Evolutionary conservation across 2,329 filamentous ascomycete genomes (phyloP).

Genomic region (Trichoderma koningii): DNA sequence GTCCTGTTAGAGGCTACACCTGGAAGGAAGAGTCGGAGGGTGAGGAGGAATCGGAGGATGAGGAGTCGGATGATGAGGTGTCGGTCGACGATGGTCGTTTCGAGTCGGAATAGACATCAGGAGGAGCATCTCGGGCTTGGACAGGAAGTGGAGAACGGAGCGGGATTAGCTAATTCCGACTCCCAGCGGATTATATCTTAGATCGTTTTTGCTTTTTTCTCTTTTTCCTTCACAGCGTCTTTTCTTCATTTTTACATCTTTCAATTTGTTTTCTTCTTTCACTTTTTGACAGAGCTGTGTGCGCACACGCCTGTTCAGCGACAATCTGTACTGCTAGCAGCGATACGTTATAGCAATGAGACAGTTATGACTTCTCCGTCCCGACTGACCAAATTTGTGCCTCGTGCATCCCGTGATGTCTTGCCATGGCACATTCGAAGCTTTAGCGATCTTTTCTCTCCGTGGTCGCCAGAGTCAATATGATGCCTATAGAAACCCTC

Average conservation of each 20-base stretch:
- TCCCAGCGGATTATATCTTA: neutral
- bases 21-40: no score
- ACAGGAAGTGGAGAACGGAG: neutral
- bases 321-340: neutral
- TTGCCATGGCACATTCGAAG: slow-evolving; percentile 80
- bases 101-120: neutral
- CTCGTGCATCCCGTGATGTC: slow-evolving; percentile 15
- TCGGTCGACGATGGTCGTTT: neutral
- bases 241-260: neutral
- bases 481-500: slow-evolving; percentile 76
- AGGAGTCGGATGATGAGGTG: no score
- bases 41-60: no score
- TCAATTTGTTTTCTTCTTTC: neutral
- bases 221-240: neutral
- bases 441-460: slow-evolving; percentile 67
- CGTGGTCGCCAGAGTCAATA: slow-evolving; percentile 85
- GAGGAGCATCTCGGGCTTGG: neutral
- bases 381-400: slow-evolving; percentile 4
- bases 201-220: neutral
- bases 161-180: slow-evolving; percentile 18
- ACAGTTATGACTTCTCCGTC: neutral
- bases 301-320: neutral
- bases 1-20: no score
- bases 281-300: neutral
- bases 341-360: slow-evolving; percentile 8